phyloP scores from a whole-genome alignment of 208 protist species.

The Dictyostelium gargantuum region DNA sequence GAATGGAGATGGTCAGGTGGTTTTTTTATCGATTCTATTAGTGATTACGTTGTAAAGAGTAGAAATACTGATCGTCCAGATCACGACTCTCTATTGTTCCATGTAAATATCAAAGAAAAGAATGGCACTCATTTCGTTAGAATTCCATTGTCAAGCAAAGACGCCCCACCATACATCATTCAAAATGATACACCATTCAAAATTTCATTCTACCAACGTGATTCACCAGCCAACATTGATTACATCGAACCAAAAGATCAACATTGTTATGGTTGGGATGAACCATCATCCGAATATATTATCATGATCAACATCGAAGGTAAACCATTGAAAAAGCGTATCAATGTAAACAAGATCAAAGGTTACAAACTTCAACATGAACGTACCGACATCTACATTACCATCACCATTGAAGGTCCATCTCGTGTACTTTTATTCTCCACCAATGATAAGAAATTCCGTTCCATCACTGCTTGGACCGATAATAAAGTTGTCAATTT shows the following conservation, averaged over 20 bases:
- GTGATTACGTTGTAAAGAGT: slow-evolving; percentile 8
- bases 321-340: slow-evolving; percentile 2
- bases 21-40: slow-evolving; percentile 23
- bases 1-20: slow-evolving; percentile 16
- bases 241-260: background rate
- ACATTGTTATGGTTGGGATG: slow-evolving; percentile 37
- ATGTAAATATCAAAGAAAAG: slow-evolving; percentile 34
- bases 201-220: slow-evolving; percentile 10
- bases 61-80: background rate
- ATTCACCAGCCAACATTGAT: background rate
- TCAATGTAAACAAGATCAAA: slow-evolving; percentile 58
- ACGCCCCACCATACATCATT: slow-evolving; percentile 29
- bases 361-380: background rate
- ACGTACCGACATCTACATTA: background rate
- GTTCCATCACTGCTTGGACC: background rate
- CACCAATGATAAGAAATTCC: background rate
- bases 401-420: slow-evolving; percentile 13
- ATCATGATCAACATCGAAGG: background rate
- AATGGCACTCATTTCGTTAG: background rate
- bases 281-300: background rate
- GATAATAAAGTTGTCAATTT: background rate
- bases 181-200: slow-evolving; percentile 37
- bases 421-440: slow-evolving; percentile 7
- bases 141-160: background rate
- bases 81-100: background rate